Percentiles rank a stretch among this genome's conserved stretches.
phyloP scores from a whole-genome alignment of 2,329 filamentous ascomycete genomes.

The Claviceps sp. region DNA sequence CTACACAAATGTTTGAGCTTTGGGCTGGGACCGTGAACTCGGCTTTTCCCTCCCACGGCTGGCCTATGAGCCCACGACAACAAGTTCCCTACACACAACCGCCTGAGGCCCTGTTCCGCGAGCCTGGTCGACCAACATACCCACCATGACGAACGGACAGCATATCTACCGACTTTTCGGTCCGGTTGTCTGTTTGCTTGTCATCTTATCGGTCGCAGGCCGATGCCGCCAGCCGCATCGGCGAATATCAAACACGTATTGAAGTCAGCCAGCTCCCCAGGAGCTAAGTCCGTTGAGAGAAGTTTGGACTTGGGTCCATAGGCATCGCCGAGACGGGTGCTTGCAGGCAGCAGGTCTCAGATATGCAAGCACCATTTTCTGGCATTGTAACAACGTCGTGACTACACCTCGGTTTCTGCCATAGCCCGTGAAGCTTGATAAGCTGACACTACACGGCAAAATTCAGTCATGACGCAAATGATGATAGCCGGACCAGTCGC shows the following conservation, averaged over 20 bases:
- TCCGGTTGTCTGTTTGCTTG: constrained; percentile 7
- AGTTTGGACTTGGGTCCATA: constrained; percentile 4
- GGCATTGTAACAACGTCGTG: neutral
- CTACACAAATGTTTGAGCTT: neutral
- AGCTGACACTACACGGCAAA: neutral
- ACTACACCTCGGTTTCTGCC: neutral
- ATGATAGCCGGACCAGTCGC: neutral
- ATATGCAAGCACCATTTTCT: constrained; percentile 5
- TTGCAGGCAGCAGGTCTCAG: constrained; percentile 6
- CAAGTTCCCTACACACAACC: neutral
- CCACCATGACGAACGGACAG: neutral
- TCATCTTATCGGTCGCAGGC: constrained; percentile 2
- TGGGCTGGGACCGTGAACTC: neutral
- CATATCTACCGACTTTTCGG: constrained; percentile 7
- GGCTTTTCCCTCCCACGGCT: neutral
- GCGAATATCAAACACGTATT: constrained; percentile 5
- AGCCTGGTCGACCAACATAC: neutral
- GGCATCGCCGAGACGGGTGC: constrained; percentile 10
- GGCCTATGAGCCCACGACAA: neutral
- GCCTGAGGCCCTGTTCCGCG: neutral
- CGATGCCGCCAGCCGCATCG: constrained; percentile 6
- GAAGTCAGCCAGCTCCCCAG: neutral
- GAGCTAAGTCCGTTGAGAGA: constrained; percentile 1
- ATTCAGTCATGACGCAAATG: neutral
- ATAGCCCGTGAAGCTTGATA: constrained; percentile 3